A percentile compares a stretch with the other conserved stretches of the same genome.
phyloP scores from a whole-genome alignment of 2,329 filamentous ascomycete genomes.

The Hypomyces perniciosus region DNA sequence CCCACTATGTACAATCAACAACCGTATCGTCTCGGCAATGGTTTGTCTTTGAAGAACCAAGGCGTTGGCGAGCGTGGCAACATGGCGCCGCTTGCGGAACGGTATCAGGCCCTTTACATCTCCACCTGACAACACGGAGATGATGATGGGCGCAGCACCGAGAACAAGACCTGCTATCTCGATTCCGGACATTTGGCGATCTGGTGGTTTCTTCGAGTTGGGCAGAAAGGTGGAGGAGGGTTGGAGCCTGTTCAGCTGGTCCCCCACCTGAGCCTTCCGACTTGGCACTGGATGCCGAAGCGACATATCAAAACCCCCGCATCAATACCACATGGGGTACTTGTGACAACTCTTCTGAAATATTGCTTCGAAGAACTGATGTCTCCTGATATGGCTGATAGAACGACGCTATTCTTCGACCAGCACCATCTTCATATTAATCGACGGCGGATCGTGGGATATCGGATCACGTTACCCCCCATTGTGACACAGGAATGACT shows the following conservation, averaged over 20 bases:
- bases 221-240: not conserved
- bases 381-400: too few species aligned
- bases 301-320: too few species aligned
- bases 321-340: too few species aligned
- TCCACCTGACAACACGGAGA: not conserved
- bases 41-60: slow-evolving; percentile 6
- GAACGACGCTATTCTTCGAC: too few species aligned
- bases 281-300: too few species aligned
- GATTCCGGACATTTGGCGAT: slow-evolving; percentile 3
- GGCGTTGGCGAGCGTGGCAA: slow-evolving; percentile 5
- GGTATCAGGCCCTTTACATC: not conserved
- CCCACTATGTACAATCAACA: slow-evolving; percentile 3
- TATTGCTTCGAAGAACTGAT: too few species aligned
- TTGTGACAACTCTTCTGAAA: too few species aligned
- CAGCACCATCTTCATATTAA: too few species aligned
- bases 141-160: slow-evolving; percentile 3
- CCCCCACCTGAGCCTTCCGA: too few species aligned
- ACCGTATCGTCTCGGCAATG: not conserved
- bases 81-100: slow-evolving; percentile 5
- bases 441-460: too few species aligned
- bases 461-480: too few species aligned
- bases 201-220: not conserved
- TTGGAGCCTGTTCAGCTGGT: not conserved
- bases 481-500: too few species aligned
- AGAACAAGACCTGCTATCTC: slow-evolving; percentile 5